Evolutionary conservation across 495 filamentous ascomycete species (phyloP), one percentile per base, ranked within the genome.

Genomic region (Hyphodiscus hymeniophilus): DNA sequence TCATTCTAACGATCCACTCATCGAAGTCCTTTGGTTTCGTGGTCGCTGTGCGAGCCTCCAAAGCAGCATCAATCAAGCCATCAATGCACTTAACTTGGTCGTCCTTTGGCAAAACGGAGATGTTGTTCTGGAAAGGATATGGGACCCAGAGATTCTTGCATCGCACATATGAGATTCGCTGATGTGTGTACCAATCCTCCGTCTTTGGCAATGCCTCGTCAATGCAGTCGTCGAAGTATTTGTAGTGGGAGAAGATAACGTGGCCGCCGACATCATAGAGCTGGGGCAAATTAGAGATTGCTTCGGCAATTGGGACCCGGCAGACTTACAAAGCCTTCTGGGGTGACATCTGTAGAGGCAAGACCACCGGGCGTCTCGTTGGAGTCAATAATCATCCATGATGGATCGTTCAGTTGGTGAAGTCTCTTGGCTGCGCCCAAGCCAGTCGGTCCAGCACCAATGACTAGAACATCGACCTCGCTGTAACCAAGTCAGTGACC

Each of bases 191-290:
- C 92, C 92, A 98, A 73, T 98, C 94, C 42, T 86, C 80, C 42
- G 85, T 77, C 66, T 89, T 87, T 54, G 92, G 94, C 36, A 98
- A 80, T 47, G 92, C 92, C 73, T 98, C 90, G 62, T 95, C 74
- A 64, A 98, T 85, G 73, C 88, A 94, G 72, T 98, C 94, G 70
- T 98, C 92, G 66, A 98, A 98, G 81, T 98, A 98, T 71, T 95
- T 95, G 81, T 97, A 98, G 78, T 98, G 92, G 51, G 92, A 98
- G 79, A 98, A 98, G 68, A 98, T 97, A 71, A 98, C 92, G 70
- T 98, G 92, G 58, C 92, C 92, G 64, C 92, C 92, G 59, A 98
- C 92, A 75, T 98, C 92, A 75, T 95, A 98, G 57, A 98, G 82
- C 91, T 97, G 13, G 7, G 58, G 15, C 20, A 30, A 23, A 32